Evolutionary conservation across 2,329 filamentous ascomycete genomes (phyloP).

Genomic region (Hymenoscyphus albidus): DNA sequence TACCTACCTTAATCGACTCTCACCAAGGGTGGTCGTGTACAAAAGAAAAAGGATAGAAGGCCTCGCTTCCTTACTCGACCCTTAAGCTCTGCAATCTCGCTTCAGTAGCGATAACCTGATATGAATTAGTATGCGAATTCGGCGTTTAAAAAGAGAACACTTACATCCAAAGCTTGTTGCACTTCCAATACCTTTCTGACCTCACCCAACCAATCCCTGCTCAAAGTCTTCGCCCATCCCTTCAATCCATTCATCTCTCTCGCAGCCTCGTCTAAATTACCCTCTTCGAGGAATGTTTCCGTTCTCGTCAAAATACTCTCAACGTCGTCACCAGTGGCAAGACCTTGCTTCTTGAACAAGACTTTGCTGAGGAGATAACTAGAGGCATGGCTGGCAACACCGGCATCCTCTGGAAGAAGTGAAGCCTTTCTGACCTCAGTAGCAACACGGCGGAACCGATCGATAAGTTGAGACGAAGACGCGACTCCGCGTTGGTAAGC

Average conservation of each 20-base stretch:
- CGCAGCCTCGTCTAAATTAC: conserved; percentile 84
- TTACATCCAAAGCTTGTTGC: conserved; percentile 90
- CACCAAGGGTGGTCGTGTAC: conserved; percentile 21
- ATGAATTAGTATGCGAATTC: conserved; percentile 17
- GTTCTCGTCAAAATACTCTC: conserved; percentile 90
- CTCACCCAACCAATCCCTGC: conserved; percentile 89
- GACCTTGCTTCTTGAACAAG: conserved; percentile 89
- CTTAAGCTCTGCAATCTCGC: conserved; percentile 83
- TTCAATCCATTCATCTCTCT: conserved; percentile 90
- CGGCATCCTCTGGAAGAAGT: conserved; percentile 86
- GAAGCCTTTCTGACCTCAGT: conserved; percentile 91
- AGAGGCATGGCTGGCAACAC: conserved; percentile 89
- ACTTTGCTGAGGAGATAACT: conserved; percentile 88
- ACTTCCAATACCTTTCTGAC: conserved; percentile 91
- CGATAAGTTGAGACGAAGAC: conserved; percentile 79
- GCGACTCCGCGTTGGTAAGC: conserved; percentile 92
- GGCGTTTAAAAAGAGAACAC: conserved; percentile 36
- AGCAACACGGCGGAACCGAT: conserved; percentile 92
- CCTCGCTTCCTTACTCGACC: conserved; percentile 56
- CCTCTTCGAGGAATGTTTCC: conserved; percentile 87
- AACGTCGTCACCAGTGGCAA: conserved; percentile 81
- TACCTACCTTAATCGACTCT: not conserved
- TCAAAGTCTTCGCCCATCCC: conserved; percentile 94
- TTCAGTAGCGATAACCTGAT: conserved; percentile 81
- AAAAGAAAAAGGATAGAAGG: conserved; percentile 24